Evolutionary conservation across 331 rosid species (phyloP), one percentile per base, ranked within the genome.

Genomic region (Pyrus hybrid): DNA sequence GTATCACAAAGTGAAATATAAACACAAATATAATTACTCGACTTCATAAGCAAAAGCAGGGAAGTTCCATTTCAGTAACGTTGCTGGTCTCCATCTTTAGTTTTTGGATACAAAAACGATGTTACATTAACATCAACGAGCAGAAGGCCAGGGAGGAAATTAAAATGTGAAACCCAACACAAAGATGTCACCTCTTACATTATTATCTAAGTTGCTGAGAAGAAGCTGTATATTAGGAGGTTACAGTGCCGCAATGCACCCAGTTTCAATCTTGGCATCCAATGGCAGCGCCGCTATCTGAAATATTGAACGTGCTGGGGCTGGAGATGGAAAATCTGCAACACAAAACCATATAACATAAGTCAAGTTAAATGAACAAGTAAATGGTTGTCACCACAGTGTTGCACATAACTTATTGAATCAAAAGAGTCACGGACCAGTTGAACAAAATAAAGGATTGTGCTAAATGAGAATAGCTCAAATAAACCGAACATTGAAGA

Each of bases 201-300:
- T 83, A 78, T 83, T 80, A 28, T 64, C 75, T 3, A 60, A 41
- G 68, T 58, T 32, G 69, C 69, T 67, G 63, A 65, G 25, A 28
- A 16, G 6, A 23, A 51, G 66, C 71, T 35, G 25, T 30, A 13
- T 69, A 49, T 47, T 58, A 4, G 49, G 43, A 51, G 23, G 57
- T 47, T 49, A 90, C 60, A 88, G 71, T 8, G 91, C 76, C 61
- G 94, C 97, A 37, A 93, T 86, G 81, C 96, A 93, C 86, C 90
- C 97, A 13, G 88, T 90, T 85, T 93, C 97, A 23, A 93, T 89
- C 91, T 87, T 93, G 25, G 97, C 97, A 70, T 86, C 90, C 85
- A 90, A 83, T 5, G 97, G 97, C 83, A 93, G 83, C 2, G 89
- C 91, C 5, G 96, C 97, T 47, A 93, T 96, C 79, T 92, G 92